Conservation (phyloP, 768 basidiomycete genomes). For the Rhizopogon vulgaris region DNA sequence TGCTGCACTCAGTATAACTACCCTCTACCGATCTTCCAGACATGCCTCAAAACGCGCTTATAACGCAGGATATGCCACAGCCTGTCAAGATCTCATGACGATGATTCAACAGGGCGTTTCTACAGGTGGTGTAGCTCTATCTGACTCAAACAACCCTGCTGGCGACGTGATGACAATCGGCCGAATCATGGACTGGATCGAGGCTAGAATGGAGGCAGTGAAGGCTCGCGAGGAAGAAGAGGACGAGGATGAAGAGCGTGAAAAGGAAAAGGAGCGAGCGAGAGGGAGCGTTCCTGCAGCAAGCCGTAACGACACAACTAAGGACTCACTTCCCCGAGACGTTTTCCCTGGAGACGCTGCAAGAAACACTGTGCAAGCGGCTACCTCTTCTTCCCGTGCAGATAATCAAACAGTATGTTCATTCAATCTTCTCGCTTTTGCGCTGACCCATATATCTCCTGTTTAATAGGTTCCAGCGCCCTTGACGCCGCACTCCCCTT, state of each 20-base stretch:
- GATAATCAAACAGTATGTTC: conserved; percentile 26
- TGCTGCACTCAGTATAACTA: conserved; percentile 80
- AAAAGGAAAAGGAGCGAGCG: conserved; percentile 43
- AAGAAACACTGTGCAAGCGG: conserved; percentile 13
- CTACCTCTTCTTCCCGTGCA: conserved; percentile 11
- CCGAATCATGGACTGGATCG: conserved; percentile 79
- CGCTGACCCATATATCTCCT: conserved; percentile 5
- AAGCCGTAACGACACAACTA: conserved; percentile 13
- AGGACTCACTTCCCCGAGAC: conserved; percentile 10
- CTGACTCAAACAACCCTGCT: conserved; percentile 38
- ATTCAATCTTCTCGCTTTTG: neutral
- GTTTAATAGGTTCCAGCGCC: conserved; percentile 15
- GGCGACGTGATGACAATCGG: conserved; percentile 68
- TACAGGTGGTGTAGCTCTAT: conserved; percentile 38
- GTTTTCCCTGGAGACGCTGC: conserved; percentile 12
- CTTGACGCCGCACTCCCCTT: conserved; percentile 28
- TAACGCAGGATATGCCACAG: conserved; percentile 73
- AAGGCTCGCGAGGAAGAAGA: conserved; percentile 73
- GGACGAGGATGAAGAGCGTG: conserved; percentile 72
- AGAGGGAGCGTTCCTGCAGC: conserved; percentile 17
- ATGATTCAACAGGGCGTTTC: conserved; percentile 85
- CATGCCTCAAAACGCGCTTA: conserved; percentile 75
- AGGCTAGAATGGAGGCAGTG: conserved; percentile 74
- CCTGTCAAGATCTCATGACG: conserved; percentile 72
- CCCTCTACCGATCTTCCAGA: conserved; percentile 74